Evolutionary conservation across 2,329 filamentous ascomycete species (phyloP).

Genomic region (Pseudocercospora cruenta): DNA sequence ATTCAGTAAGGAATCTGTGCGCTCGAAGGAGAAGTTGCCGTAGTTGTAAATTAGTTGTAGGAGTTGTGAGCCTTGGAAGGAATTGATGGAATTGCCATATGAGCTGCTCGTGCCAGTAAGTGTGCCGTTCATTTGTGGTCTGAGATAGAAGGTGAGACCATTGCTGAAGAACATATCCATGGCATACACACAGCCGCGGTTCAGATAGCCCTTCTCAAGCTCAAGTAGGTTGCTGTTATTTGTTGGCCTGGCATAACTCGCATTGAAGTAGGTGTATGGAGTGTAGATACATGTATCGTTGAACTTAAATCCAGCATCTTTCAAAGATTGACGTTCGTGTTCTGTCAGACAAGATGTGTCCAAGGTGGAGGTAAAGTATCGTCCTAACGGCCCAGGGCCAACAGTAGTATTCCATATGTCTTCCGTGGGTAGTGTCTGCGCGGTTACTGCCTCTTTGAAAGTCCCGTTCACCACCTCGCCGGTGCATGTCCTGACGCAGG

Average conservation of each 20-base stretch:
- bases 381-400: neutral
- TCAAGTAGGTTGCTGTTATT: neutral
- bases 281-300: neutral
- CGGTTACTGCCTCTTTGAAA: slow-evolving; percentile 6
- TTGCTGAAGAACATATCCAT: slow-evolving; percentile 7
- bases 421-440: neutral
- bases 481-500: slow-evolving; percentile 13
- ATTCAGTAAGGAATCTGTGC: slow-evolving; percentile 5
- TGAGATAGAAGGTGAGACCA: neutral
- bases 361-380: neutral
- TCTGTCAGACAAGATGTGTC: slow-evolving; percentile 6
- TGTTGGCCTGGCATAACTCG: neutral
- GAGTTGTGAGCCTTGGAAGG: slow-evolving; percentile 15
- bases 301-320: neutral
- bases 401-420: slow-evolving; percentile 2
- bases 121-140: neutral
- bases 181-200: slow-evolving; percentile 9
- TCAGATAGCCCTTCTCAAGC: neutral
- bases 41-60: slow-evolving; percentile 17
- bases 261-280: slow-evolving; percentile 5
- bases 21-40: slow-evolving; percentile 12
- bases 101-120: neutral
- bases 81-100: neutral
- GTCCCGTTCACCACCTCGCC: slow-evolving; percentile 4
- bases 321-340: neutral